Evolutionary conservation across 2,329 filamentous ascomycete genomes (phyloP), one percentile per base, ranked within the genome.

Genomic region (Blastomyces percursus): DNA sequence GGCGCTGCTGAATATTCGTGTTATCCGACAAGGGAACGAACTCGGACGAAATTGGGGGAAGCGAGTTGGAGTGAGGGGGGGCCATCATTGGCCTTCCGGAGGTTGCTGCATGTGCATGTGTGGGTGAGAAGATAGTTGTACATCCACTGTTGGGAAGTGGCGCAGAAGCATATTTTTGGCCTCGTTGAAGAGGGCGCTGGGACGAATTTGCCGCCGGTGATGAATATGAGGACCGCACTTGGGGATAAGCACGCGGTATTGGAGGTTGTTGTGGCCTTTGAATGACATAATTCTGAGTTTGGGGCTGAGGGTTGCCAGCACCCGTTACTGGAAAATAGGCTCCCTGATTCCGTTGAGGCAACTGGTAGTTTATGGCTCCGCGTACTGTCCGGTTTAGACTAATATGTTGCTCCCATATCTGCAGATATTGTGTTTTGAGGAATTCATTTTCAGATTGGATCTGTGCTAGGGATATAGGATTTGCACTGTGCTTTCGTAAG

Each of bases 341-440:
- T 24, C 38, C 9, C 24, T 27, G 21, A 44, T 30, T 35, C 8
- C 27, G 24, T 7, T 46, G 56, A 30, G 40, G 40, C 12, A 5
- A 27, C 14, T 30, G 42, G 24, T 21, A 11, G 27, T 3, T 12
- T n/a, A 48, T 14, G 14, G 21, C 40, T 46, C 42, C n/a, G 3
- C 32, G 24, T 30, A 46, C n/a, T 32, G 14, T 8, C 38, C 38
- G 56, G 16, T 32, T 59, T 14, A 14, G 2, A 12, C 11, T 3
- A n/a, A 40, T 9, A 24, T 57, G 14, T 52, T 52, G 40, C 24
- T 32, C 27, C 54, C 1, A 24, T 46, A 54, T 32, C 44, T 32
- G 63, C 38, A 14, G 59, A 61, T 71, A 72, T 48, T 42, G 54
- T n/a, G n/a, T 40, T 21, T 68, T 59, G n/a, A 68, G 44, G 19